Conservation (phyloP, 2,329 filamentous ascomycete species). For the Arthrobotrys sinensis region DNA sequence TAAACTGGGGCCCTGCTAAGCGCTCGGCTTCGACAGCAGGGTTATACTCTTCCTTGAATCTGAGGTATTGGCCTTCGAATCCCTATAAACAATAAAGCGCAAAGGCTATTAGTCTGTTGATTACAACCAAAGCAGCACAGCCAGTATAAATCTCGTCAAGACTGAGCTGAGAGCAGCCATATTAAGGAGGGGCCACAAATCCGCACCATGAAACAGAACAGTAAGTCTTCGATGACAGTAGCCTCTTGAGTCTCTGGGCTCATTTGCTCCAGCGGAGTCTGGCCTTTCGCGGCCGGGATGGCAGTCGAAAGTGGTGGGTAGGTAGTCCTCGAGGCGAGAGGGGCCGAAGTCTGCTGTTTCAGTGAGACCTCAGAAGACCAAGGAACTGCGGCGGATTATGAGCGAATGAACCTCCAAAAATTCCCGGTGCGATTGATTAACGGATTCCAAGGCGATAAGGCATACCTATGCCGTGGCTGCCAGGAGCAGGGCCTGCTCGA, state of each 20-base stretch:
- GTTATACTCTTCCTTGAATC: conserved; percentile 85
- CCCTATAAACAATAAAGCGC: conserved; percentile 69
- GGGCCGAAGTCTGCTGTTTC: conserved; percentile 74
- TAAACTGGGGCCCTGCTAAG: conserved; percentile 84
- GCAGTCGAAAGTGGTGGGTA: conserved; percentile 76
- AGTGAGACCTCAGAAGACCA: conserved; percentile 51
- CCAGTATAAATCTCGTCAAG: too few species aligned
- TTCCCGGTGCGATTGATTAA: conserved; percentile 68
- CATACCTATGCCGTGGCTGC: conserved; percentile 37
- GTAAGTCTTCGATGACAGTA: conserved; percentile 87
- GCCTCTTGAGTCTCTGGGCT: conserved; percentile 86
- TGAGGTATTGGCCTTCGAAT: conserved; percentile 97
- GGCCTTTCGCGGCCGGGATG: conserved; percentile 79
- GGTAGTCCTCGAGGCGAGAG: conserved; percentile 79
- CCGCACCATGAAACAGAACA: conserved; percentile 88
- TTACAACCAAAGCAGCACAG: neutral
- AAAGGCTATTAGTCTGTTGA: neutral
- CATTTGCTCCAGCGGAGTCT: conserved; percentile 78
- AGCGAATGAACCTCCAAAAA: conserved; percentile 69
- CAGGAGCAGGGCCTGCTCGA: conserved; percentile 12
- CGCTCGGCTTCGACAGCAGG: conserved; percentile 88
- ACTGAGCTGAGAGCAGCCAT: neutral
- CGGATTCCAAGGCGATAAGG: neutral
- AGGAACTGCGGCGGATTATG: conserved; percentile 69
- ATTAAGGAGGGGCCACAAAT: neutral